A percentile compares a stretch with the other conserved stretches of the same genome.
Conservation (phyloP, 441 rosid genomes). For the Erysimum pusillum region DNA sequence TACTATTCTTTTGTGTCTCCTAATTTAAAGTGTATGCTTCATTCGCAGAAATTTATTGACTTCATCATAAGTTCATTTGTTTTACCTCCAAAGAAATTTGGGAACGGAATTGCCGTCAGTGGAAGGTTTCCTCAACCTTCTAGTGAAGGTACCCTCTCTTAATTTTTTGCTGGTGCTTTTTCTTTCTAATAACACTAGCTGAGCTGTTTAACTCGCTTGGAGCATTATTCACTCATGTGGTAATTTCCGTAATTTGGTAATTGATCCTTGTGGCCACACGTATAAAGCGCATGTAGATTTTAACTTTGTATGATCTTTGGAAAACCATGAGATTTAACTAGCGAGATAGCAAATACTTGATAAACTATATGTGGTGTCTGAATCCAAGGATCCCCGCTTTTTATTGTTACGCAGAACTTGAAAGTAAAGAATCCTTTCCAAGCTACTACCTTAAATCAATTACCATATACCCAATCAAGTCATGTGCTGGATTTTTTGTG, state of each 20-base stretch:
- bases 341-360: conserved; percentile 11
- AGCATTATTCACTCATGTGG: background rate
- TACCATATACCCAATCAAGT: conserved; percentile 84
- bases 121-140: conserved; percentile 49
- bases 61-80: conserved; percentile 74
- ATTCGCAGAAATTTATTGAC: conserved; percentile 76
- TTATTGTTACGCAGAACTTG: conserved; percentile 58
- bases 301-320: background rate
- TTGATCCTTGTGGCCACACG: conserved; percentile 22
- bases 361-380: conserved; percentile 21
- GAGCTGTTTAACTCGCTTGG: conserved; percentile 6
- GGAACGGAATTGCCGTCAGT: conserved; percentile 46
- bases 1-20: conserved; percentile 5
- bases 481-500: conserved; percentile 86
- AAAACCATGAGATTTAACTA: background rate
- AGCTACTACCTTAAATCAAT: conserved; percentile 67
- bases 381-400: conserved; percentile 27
- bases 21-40: conserved; percentile 5
- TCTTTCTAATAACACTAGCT: conserved; percentile 1
- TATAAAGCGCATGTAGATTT: background rate
- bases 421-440: conserved; percentile 40
- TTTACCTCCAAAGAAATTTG: conserved; percentile 49
- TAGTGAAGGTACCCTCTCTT: conserved; percentile 54
- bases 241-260: conserved; percentile 19
- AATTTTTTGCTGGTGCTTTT: background rate